Evolutionary conservation across 176 grass and related monocot species (phyloP).

Genomic region (Musa troglodytarum): DNA sequence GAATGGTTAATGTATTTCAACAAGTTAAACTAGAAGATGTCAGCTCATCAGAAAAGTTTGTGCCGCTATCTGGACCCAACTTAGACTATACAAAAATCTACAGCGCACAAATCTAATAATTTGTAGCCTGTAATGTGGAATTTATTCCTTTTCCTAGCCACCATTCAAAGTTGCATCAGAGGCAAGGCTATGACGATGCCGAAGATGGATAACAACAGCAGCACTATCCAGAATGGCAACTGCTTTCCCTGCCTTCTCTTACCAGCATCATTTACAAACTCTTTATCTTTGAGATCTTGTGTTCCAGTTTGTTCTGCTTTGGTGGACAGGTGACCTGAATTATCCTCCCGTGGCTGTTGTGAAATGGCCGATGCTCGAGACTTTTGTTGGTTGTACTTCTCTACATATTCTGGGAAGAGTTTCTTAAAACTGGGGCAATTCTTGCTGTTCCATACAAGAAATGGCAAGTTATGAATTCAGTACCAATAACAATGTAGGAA

Average conservation of each 20-base stretch:
- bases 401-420: slow-evolving; percentile 86
- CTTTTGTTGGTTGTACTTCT: slow-evolving; percentile 65
- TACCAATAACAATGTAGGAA: neutral
- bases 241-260: slow-evolving; percentile 54
- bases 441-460: slow-evolving; percentile 50
- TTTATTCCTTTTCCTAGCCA: neutral
- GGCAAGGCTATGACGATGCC: slow-evolving; percentile 87
- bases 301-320: slow-evolving; percentile 28
- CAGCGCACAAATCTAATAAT: neutral
- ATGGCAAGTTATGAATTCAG: neutral
- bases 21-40: neutral
- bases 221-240: slow-evolving; percentile 80
- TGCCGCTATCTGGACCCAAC: neutral
- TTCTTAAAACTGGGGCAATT: slow-evolving; percentile 89
- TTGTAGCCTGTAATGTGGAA: slow-evolving; percentile 13
- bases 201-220: slow-evolving; percentile 74
- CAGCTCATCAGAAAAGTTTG: neutral
- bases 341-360: slow-evolving; percentile 29
- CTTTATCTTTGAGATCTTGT: slow-evolving; percentile 16
- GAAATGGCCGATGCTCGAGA: slow-evolving; percentile 15
- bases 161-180: slow-evolving; percentile 82
- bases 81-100: slow-evolving; percentile 78
- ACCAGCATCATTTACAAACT: slow-evolving; percentile 10
- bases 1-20: neutral
- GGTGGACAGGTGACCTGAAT: slow-evolving; percentile 10